A percentile compares a stretch with the other conserved stretches of the same genome.
These are phyloP conservation scores for Leucogyrophana mollusca DNA, from an alignment of 768 basidiomycete genomes.

Conservation along the genomic window DNA sequence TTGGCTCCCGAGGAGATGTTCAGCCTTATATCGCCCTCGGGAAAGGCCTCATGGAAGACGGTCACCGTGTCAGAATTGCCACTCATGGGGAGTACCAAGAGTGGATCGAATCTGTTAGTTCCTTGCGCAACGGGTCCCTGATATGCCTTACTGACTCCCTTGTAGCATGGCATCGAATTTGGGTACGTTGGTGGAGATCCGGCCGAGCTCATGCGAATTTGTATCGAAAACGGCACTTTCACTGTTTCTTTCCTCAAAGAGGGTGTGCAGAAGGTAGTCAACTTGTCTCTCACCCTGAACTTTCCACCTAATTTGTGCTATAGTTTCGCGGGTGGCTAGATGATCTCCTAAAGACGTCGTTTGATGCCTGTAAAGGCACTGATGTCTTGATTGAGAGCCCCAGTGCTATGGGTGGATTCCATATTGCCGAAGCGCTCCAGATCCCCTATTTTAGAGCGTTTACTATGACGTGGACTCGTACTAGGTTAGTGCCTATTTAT, in stretches of 20 bases:
- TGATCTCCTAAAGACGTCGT: slow-evolving; percentile 90
- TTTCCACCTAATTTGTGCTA: slow-evolving; percentile 6
- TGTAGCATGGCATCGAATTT: slow-evolving; percentile 93
- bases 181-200: slow-evolving; percentile 95
- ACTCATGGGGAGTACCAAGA: slow-evolving; percentile 93
- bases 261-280: slow-evolving; percentile 74
- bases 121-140: not conserved
- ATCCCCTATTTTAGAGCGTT: slow-evolving; percentile 97
- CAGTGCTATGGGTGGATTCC: slow-evolving; percentile 95
- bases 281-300: slow-evolving; percentile 1
- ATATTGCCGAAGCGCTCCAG: slow-evolving; percentile 91
- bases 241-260: slow-evolving; percentile 95
- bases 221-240: slow-evolving; percentile 97
- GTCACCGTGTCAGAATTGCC: slow-evolving; percentile 87
- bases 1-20: slow-evolving; percentile 95
- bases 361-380: slow-evolving; percentile 94
- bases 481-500: slow-evolving; percentile 46
- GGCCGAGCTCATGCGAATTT: slow-evolving; percentile 96
- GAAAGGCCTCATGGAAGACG: slow-evolving; percentile 87
- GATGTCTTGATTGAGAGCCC: slow-evolving; percentile 95
- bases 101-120: slow-evolving; percentile 90
- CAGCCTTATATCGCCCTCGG: slow-evolving; percentile 97
- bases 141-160: slow-evolving; percentile 8
- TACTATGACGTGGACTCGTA: slow-evolving; percentile 98
- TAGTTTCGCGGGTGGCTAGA: slow-evolving; percentile 98